Evolutionary conservation across 1,284 basidiomycete species (phyloP).

Genomic region (Malassezia japonica): DNA sequence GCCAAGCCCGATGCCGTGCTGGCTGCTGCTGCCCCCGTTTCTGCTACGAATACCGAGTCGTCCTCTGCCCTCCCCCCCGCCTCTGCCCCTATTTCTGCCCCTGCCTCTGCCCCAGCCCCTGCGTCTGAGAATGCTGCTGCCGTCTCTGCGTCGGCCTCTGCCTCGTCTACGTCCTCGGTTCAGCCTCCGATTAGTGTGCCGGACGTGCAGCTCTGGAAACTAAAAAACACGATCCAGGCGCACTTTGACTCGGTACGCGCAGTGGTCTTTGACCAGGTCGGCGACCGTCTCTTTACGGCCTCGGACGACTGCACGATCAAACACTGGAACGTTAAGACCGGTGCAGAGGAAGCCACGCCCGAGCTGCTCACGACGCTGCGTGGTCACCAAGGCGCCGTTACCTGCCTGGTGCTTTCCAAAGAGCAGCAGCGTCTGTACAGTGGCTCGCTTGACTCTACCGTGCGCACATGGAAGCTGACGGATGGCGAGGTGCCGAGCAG

Average conservation of each 20-base stretch:
- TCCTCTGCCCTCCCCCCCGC: too few species aligned
- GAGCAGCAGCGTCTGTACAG: slow-evolving; percentile 71
- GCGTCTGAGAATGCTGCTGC: too few species aligned
- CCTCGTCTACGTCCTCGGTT: not conserved
- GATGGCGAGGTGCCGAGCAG: not conserved
- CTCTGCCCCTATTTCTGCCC: too few species aligned
- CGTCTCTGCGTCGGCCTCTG: too few species aligned
- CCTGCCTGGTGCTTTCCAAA: slow-evolving; percentile 70
- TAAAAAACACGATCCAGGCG: slow-evolving; percentile 52
- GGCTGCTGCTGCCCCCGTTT: too few species aligned
- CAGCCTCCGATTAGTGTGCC: slow-evolving; percentile 12
- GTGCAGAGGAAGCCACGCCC: slow-evolving; percentile 50
- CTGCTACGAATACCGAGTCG: too few species aligned
- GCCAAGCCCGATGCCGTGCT: too few species aligned
- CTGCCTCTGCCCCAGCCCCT: too few species aligned
- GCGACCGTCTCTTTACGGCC: slow-evolving; percentile 73
- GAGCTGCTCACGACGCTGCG: slow-evolving; percentile 62
- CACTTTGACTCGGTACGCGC: slow-evolving; percentile 87
- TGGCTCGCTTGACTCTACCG: slow-evolving; percentile 81
- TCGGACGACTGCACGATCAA: slow-evolving; percentile 94
- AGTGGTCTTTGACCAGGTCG: slow-evolving; percentile 69
- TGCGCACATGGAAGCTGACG: slow-evolving; percentile 73
- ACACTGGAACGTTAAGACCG: slow-evolving; percentile 58
- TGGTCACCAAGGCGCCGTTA: slow-evolving; percentile 85
- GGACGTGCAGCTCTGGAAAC: slow-evolving; percentile 39